phyloP scores from a whole-genome alignment of 148 eudicot genomes.

The Amaranthus hypochondriacus region DNA sequence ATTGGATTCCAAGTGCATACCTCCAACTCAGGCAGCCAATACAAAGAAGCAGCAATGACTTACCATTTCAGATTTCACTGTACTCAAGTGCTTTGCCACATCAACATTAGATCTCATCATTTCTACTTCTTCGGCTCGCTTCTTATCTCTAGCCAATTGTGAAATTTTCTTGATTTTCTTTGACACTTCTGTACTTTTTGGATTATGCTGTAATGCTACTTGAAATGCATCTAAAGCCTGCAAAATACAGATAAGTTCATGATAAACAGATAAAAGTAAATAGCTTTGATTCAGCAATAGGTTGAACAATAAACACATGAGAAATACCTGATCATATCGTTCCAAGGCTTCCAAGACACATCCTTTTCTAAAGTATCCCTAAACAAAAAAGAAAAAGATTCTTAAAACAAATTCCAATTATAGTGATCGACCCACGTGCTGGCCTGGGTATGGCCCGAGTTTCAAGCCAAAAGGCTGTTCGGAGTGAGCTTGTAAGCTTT shows the following conservation, averaged over 20 bases:
- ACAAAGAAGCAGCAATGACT: conserved; percentile 23
- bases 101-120: conserved; percentile 74
- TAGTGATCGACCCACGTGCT: neutral
- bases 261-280: conserved; percentile 1
- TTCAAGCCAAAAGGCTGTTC: too few relatives aligned
- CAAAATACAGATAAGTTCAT: conserved; percentile 16
- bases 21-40: neutral
- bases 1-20: neutral
- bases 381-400: conserved; percentile 13
- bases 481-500: too few relatives aligned
- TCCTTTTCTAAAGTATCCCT: conserved; percentile 99
- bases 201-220: conserved; percentile 66
- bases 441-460: too few relatives aligned
- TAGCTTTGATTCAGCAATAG: neutral
- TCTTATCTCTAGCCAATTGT: conserved; percentile 73
- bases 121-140: conserved; percentile 71
- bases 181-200: conserved; percentile 83
- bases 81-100: conserved; percentile 62
- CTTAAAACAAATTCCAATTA: neutral
- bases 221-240: conserved; percentile 84
- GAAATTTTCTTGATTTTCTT: conserved; percentile 80
- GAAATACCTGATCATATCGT: conserved; percentile 71
- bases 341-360: conserved; percentile 93
- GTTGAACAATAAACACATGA: neutral
- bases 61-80: conserved; percentile 73